Evolutionary conservation across 139 green algal genomes (phyloP).

Genomic region (Chlamydomonas schloesseri): DNA sequence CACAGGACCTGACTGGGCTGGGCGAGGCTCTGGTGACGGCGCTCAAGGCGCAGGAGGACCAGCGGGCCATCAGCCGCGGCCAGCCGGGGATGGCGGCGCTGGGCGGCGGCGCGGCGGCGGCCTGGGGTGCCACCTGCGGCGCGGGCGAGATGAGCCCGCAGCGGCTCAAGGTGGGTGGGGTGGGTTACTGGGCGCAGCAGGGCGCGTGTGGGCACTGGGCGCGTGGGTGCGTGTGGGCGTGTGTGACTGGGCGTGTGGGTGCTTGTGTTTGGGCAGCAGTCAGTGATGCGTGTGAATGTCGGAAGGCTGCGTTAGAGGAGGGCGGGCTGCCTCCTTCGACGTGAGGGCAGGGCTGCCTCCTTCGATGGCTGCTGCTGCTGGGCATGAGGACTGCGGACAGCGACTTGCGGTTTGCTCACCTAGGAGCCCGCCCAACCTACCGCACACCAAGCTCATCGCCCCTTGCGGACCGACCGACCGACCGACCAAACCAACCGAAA

Average conservation of each 20-base stretch:
- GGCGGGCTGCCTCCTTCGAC: not conserved
- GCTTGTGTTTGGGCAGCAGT: too few species aligned
- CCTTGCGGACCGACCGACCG: too few species aligned
- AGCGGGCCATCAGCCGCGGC: conserved; percentile 57
- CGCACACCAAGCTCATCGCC: too few species aligned
- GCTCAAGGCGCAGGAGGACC: conserved; percentile 78
- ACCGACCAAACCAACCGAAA: too few species aligned
- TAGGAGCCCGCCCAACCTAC: too few species aligned
- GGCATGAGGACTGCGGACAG: too few species aligned
- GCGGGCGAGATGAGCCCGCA: conserved; percentile 70
- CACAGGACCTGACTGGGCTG: conserved; percentile 38
- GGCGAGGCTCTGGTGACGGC: conserved; percentile 81
- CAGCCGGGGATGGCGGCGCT: conserved; percentile 27
- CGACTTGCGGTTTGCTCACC: too few species aligned
- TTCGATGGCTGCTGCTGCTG: too few species aligned
- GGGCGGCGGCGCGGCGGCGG: conserved; percentile 36
- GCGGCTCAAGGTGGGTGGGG: conserved; percentile 59
- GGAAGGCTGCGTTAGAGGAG: not conserved
- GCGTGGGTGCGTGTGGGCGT: too few species aligned
- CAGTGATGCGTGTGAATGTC: too few species aligned
- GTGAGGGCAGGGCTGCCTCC: not conserved
- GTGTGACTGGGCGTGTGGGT: too few species aligned
- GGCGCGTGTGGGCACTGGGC: not conserved
- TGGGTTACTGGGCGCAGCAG: too few species aligned
- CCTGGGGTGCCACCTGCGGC: conserved; percentile 42